phyloP scores from a whole-genome alignment of 306 rosid species.

The Benincasa hispida region DNA sequence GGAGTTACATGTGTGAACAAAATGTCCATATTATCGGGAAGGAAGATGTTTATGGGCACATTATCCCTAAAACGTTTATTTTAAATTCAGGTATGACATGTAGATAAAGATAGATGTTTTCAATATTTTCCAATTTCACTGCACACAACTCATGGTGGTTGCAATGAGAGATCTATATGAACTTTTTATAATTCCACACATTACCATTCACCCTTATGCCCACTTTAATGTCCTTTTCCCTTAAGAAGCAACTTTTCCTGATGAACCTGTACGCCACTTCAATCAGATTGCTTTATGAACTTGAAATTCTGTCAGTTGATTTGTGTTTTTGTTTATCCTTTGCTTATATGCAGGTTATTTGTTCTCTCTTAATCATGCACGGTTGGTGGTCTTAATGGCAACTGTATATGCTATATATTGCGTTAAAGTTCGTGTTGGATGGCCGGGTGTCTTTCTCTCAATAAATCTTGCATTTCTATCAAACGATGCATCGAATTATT shows the following conservation, averaged over 20 bases:
- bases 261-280: not conserved
- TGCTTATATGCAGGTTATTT: constrained; percentile 59
- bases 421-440: constrained; percentile 84
- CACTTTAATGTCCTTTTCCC: not conserved
- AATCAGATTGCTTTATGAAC: not conserved
- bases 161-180: not conserved
- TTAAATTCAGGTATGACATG: not conserved
- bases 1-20: not conserved
- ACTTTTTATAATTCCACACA: not conserved
- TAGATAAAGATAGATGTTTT: not conserved
- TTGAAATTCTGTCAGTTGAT: not conserved
- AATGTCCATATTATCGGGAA: not conserved
- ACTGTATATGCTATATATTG: constrained; percentile 59
- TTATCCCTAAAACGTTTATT: not conserved
- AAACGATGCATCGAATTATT: constrained; percentile 51
- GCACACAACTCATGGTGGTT: not conserved
- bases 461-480: constrained; percentile 83
- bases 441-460: constrained; percentile 79
- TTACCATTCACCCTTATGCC: not conserved
- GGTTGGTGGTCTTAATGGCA: constrained; percentile 73
- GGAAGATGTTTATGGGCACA: not conserved
- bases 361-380: constrained; percentile 90
- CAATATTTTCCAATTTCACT: not conserved
- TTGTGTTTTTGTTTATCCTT: not conserved
- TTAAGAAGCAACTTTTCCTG: not conserved